Conservation (phyloP, 208 protist genomes). For the Porcisia hertigi region DNA sequence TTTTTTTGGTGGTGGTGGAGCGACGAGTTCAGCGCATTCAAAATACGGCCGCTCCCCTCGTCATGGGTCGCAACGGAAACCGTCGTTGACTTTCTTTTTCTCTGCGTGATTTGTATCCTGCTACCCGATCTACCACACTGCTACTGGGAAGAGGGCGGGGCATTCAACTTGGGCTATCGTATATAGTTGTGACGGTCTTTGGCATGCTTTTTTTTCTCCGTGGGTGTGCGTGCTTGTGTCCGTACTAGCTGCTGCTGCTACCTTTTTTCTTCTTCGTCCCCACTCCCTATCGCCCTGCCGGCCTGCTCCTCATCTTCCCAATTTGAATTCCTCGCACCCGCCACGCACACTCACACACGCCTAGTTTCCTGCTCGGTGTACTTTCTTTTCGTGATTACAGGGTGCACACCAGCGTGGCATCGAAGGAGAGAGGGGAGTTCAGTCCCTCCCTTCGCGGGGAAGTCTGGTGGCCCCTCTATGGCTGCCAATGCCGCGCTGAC, state of each 20-base stretch:
- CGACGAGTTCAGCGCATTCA: no score
- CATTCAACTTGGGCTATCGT: not conserved
- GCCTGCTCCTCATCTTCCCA: not conserved
- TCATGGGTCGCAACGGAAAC: not conserved
- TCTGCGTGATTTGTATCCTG: not conserved
- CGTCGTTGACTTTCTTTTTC: not conserved
- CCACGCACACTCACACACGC: not conserved
- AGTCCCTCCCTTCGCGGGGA: not conserved
- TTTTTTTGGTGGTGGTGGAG: not conserved
- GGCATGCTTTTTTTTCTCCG: not conserved
- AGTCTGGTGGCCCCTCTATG: not conserved
- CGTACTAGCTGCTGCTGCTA: not conserved
- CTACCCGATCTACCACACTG: not conserved
- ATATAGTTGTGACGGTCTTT: not conserved
- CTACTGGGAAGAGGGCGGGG: not conserved
- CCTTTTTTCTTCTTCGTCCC: not conserved
- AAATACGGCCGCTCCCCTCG: no score
- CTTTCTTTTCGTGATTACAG: not conserved
- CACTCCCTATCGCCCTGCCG: not conserved
- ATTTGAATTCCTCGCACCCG: not conserved
- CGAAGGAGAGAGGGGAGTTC: not conserved
- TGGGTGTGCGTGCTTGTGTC: not conserved
- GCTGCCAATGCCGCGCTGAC: not conserved
- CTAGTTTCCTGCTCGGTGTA: not conserved
- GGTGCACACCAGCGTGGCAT: not conserved